phyloP scores from a whole-genome alignment of 2,329 filamentous ascomycete species.

The Falciphora oryzae region DNA sequence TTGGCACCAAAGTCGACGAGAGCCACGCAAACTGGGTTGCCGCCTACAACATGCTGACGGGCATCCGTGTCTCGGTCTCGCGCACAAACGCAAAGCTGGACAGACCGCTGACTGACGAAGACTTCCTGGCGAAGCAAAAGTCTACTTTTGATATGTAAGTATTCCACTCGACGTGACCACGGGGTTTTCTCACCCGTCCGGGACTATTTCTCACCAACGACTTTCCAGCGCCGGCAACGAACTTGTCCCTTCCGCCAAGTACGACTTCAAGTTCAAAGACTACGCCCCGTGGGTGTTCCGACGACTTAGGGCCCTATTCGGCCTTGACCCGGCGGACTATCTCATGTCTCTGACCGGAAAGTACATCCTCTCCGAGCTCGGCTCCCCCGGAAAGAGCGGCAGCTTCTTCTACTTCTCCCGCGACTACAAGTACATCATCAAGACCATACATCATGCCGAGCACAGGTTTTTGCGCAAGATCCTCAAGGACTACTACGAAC shows the following conservation, averaged over 20 bases:
- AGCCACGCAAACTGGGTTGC: constrained; percentile 96
- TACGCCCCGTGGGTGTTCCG: constrained; percentile 99
- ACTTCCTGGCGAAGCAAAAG: constrained; percentile 93
- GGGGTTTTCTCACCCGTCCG: not conserved
- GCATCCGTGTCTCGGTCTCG: constrained; percentile 94
- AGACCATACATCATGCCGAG: constrained; percentile 95
- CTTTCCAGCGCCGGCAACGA: constrained; percentile 81
- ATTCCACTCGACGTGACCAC: not conserved
- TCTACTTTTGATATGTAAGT: constrained; percentile 96
- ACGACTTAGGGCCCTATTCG: constrained; percentile 79
- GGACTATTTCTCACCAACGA: constrained; percentile 26
- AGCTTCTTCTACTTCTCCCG: constrained; percentile 99
- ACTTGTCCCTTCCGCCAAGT: constrained; percentile 94
- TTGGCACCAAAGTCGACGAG: constrained; percentile 97
- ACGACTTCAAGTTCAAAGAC: constrained; percentile 99
- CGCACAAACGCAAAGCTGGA: constrained; percentile 96
- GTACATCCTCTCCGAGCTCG: constrained; percentile 95
- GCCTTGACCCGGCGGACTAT: constrained; percentile 93
- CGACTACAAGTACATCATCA: constrained; percentile 99
- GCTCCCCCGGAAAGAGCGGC: constrained; percentile 94
- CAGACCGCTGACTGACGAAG: constrained; percentile 78
- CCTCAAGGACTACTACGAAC: constrained; percentile 85
- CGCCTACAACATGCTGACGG: constrained; percentile 99
- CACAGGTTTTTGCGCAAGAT: constrained; percentile 83
- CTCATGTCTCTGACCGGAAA: constrained; percentile 97